Base-by-base conservation (phyloP, 2,329 filamentous ascomycete species). In the Paecilomyces sp. region DNA sequence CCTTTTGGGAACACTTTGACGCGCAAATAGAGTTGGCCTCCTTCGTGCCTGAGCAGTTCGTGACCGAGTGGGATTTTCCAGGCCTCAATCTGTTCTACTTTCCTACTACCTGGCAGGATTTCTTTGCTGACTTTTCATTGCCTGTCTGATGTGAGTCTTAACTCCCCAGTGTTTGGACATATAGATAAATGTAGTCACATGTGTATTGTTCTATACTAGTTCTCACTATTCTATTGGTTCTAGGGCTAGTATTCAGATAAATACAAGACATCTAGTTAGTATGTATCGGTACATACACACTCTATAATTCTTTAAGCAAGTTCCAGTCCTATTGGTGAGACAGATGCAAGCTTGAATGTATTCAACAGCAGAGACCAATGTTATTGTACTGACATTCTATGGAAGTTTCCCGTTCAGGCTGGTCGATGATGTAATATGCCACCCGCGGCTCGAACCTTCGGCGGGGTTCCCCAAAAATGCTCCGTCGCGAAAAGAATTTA, bases 51-150 rank as follows among this genome's bases (percentile, higher is more conserved):
- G 79, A 80, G 62, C 79, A 84, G 59, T 84, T 84, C 61, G 76
- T 83, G 0, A 79, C 82, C n/a, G 81, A 84, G 60, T 84, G 81
- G 82, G 81, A 83, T 61, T 84, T 84, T 61, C 81, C 82, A 0
- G 81, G 81, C 0, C 65, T 84, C 36, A 82, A 79, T 72, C 58
- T 84, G 51, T 79, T 80, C 64, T 80, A 80, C 65, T 75, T 80
- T 51, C 78, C 79, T 0, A 71, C 76, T 11, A 74, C 74, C 5
- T 80, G 78, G 75, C 78, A 81, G 58, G 75, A 79, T 61, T 70
- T 80, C 60, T 80, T 81, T 60, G 74, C 77, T 3, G 75, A 81
- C 59, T 75, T 80, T 58, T 69, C 73, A 15, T 58, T 73, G 54
- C 62, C 63, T 4, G 64, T 70, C 57, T 71, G 56, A 62, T 18